Percentiles rank a stretch among this genome's conserved stretches.
Evolutionary conservation across 441 rosid species (phyloP).

Genomic region (Adansonia gregorii): DNA sequence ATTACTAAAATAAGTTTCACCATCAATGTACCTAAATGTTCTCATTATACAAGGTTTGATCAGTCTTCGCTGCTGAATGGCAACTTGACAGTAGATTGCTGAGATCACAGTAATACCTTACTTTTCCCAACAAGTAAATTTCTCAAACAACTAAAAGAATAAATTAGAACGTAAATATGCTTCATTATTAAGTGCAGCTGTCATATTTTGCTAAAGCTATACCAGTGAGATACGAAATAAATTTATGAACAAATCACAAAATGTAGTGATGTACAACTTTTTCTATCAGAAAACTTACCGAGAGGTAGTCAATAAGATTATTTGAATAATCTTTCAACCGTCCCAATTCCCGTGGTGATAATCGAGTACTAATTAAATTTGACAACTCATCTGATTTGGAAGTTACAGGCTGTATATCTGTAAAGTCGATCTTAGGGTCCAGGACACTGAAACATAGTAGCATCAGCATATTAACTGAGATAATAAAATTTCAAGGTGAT

Average conservation of each 20-base stretch:
- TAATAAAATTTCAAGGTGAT: conserved; percentile 14
- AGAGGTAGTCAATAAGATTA: conserved; percentile 71
- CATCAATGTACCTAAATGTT: not conserved
- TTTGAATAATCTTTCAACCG: conserved; percentile 75
- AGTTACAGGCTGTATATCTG: conserved; percentile 42
- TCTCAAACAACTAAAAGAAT: conserved; percentile 13
- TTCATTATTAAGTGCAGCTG: conserved; percentile 17
- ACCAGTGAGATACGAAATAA: conserved; percentile 2
- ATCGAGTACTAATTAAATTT: conserved; percentile 51
- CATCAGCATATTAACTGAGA: conserved; percentile 32
- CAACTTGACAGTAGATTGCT: not conserved
- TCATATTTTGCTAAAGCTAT: conserved; percentile 9
- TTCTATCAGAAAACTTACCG: conserved; percentile 46
- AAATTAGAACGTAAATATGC: not conserved
- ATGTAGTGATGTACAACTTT: conserved; percentile 4
- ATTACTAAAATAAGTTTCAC: conserved; percentile 9
- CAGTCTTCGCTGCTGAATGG: not conserved
- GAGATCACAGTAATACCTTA: conserved; percentile 2
- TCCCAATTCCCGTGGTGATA: conserved; percentile 77
- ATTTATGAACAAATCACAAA: conserved; percentile 20
- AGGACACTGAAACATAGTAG: conserved; percentile 60
- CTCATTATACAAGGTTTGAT: conserved; percentile 1
- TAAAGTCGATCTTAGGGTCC: conserved; percentile 83
- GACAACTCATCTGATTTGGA: conserved; percentile 52
- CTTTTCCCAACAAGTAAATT: conserved; percentile 9